Percentiles rank a stretch among this genome's conserved stretches.
Conservation (phyloP, 306 rosid genomes). For the Corylus heterophylla region DNA sequence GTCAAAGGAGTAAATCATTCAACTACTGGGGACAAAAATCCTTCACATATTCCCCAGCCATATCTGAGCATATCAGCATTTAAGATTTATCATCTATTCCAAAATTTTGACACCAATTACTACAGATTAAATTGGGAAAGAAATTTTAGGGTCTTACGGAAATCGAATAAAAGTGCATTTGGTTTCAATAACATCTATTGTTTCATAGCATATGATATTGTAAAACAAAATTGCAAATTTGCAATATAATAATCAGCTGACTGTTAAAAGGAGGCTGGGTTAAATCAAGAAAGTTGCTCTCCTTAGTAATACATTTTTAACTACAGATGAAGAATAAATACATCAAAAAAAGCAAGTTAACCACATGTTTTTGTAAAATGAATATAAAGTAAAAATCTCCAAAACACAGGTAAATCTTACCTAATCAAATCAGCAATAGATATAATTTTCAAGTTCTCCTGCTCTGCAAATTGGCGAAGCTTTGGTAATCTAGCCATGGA, state of each 20-base stretch:
- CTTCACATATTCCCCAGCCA: not conserved
- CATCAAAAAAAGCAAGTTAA: not conserved
- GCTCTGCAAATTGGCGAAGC: constrained; percentile 75
- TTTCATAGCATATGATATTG: not conserved
- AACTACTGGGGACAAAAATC: not conserved
- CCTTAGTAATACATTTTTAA: not conserved
- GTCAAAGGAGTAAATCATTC: not conserved
- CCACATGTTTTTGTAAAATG: constrained; percentile 6
- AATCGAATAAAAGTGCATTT: no score
- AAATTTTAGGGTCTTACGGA: no score
- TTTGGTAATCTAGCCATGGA: constrained; percentile 96
- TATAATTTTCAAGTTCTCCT: constrained; percentile 74
- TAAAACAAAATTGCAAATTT: not conserved
- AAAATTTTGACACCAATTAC: not conserved
- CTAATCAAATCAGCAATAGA: constrained; percentile 94
- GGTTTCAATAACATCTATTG: not conserved
- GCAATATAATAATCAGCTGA: not conserved
- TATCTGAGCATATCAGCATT: not conserved
- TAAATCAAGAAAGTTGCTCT: not conserved
- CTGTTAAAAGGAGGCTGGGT: not conserved
- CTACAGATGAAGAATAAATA: not conserved
- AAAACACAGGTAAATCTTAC: constrained; percentile 34
- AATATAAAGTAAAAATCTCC: constrained; percentile 12
- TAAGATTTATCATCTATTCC: not conserved
- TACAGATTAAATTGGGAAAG: not conserved